Evolutionary conservation across 805 yeast species (phyloP).

Genomic region (Yamadazyma olivae): DNA sequence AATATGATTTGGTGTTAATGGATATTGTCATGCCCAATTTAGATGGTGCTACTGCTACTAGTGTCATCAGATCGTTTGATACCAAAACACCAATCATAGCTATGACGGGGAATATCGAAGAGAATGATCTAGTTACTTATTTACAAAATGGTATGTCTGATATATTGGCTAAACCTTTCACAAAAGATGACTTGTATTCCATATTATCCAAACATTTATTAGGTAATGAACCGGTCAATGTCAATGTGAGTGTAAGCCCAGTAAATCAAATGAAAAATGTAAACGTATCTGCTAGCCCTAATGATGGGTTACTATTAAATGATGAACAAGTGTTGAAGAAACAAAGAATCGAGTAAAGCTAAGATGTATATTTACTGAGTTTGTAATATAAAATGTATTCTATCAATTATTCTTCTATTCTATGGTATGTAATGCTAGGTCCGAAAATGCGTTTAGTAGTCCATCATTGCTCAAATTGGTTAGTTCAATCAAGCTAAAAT

Average conservation of each 20-base stretch:
- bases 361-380: neutral
- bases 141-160: constrained; percentile 89
- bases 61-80: constrained; percentile 82
- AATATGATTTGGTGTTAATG: constrained; percentile 78
- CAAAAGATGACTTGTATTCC: constrained; percentile 77
- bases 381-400: no score
- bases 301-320: constrained; percentile 2
- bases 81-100: constrained; percentile 87
- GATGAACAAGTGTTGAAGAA: constrained; percentile 15
- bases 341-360: constrained; percentile 14
- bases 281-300: constrained; percentile 1
- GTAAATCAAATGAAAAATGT: constrained; percentile 1
- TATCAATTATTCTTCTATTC: constrained; percentile 4
- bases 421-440: constrained; percentile 43
- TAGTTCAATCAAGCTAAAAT: constrained; percentile 26
- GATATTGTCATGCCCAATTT: constrained; percentile 87
- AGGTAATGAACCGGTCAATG: constrained; percentile 25
- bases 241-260: neutral
- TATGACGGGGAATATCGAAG: constrained; percentile 88
- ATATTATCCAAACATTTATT: constrained; percentile 74
- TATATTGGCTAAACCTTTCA: constrained; percentile 90
- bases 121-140: constrained; percentile 75
- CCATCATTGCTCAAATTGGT: constrained; percentile 20
- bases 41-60: constrained; percentile 89
- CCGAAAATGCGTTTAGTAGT: constrained; percentile 48